Evolutionary conservation across 2,329 filamentous ascomycete genomes (phyloP).

Genomic region (Neopestalotiopsis sp.): DNA sequence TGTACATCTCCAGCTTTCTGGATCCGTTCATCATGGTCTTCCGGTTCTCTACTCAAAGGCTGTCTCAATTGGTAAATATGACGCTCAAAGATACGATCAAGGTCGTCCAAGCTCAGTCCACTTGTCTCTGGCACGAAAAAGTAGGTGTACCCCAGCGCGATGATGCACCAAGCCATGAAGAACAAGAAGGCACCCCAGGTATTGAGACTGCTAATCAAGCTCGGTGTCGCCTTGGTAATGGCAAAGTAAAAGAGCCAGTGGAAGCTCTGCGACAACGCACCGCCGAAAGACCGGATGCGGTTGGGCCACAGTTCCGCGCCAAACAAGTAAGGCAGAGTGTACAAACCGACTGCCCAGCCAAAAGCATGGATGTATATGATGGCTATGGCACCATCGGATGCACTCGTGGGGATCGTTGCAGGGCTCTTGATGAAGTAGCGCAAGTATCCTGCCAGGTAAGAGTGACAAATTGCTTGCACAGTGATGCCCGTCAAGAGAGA

Average conservation of each 20-base stretch:
- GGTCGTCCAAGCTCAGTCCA: slow-evolving; percentile 40
- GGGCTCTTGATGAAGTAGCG: not conserved
- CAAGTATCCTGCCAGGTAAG: not conserved
- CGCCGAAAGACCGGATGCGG: slow-evolving; percentile 48
- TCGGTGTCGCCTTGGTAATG: slow-evolving; percentile 40
- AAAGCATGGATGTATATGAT: slow-evolving; percentile 52
- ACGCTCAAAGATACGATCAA: slow-evolving; percentile 37
- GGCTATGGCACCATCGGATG: slow-evolving; percentile 46
- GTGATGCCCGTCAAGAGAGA: not conserved
- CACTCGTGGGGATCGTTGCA: slow-evolving; percentile 23
- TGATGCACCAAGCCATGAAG: slow-evolving; percentile 45
- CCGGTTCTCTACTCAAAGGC: not conserved
- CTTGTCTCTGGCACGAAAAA: slow-evolving; percentile 46
- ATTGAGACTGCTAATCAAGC: slow-evolving; percentile 38
- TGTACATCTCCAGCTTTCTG: not conserved
- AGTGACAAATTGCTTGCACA: not conserved
- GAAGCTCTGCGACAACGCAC: slow-evolving; percentile 43
- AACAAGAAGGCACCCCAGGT: slow-evolving; percentile 51
- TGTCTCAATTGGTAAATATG: not conserved
- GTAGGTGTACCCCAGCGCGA: slow-evolving; percentile 44
- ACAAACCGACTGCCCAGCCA: slow-evolving; percentile 46
- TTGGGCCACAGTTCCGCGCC: slow-evolving; percentile 52
- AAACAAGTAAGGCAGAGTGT: slow-evolving; percentile 51
- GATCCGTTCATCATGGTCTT: not conserved
- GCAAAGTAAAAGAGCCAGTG: slow-evolving; percentile 50